These are phyloP conservation scores for Eutypella sp. DNA, from an alignment of 2,329 filamentous ascomycete genomes.

Conservation along the genomic window DNA sequence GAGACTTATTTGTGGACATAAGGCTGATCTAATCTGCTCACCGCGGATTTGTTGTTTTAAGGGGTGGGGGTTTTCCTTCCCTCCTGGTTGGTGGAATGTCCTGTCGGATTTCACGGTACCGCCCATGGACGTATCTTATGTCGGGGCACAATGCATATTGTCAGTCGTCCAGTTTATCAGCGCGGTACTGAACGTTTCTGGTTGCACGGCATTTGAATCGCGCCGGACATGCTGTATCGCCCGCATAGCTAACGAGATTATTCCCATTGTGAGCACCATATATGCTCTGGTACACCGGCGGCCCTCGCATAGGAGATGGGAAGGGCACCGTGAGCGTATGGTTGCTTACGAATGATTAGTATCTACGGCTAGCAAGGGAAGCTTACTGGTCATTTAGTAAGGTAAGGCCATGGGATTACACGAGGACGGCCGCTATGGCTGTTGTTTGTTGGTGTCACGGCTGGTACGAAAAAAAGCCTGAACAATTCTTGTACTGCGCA, in stretches of 20 bases:
- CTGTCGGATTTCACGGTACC: too few relatives aligned
- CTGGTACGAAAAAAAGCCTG: too few relatives aligned
- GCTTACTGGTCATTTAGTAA: not conserved
- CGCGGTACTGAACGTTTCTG: conserved; percentile 9
- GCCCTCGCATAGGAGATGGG: not conserved
- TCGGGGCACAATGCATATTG: not conserved
- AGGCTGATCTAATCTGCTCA: too few relatives aligned
- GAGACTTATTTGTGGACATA: too few relatives aligned
- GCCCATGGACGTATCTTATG: not conserved
- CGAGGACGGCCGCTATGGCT: not conserved
- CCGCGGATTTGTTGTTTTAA: too few relatives aligned
- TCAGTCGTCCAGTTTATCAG: not conserved
- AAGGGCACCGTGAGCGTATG: conserved; percentile 2
- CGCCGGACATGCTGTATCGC: not conserved
- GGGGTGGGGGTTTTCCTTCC: too few relatives aligned
- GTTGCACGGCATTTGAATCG: conserved; percentile 11
- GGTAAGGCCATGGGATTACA: not conserved
- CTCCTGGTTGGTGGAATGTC: too few relatives aligned
- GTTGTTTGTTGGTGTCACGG: not conserved
- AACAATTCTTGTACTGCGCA: not conserved
- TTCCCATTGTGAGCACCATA: not conserved
- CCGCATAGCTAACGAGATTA: not conserved
- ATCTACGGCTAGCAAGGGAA: not conserved
- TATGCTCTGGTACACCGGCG: not conserved
- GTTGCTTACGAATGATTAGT: conserved; percentile 5